phyloP scores from a whole-genome alignment of 192 early-diverging fungal genomes.

The Coemansia sp. region DNA sequence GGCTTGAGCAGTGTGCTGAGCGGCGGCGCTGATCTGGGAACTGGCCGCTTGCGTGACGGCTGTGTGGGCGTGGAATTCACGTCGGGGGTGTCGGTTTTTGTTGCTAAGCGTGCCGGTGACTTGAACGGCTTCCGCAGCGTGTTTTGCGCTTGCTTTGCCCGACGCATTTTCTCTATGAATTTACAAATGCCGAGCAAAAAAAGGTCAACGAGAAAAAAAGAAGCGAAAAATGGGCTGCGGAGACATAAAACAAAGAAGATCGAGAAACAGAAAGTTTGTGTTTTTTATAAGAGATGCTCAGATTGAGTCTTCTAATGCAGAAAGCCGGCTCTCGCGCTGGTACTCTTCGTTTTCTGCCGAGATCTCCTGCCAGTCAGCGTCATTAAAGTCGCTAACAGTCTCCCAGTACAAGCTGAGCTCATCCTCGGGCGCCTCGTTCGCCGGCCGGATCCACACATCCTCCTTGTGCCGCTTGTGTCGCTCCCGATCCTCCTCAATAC shows the following conservation, averaged over 20 bases:
- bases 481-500: constrained; percentile 60
- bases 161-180: constrained; percentile 11
- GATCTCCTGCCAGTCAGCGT: constrained; percentile 45
- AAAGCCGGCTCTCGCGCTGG: constrained; percentile 12
- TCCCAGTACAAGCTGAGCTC: constrained; percentile 54
- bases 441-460: constrained; percentile 53
- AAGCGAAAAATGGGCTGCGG: not conserved
- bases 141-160: constrained; percentile 11
- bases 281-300: too few species aligned
- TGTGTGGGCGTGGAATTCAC: constrained; percentile 3
- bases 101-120: constrained; percentile 20
- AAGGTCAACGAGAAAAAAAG: constrained; percentile 4
- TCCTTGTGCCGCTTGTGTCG: constrained; percentile 55
- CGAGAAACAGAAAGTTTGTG: too few species aligned
- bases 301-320: not conserved
- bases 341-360: constrained; percentile 35
- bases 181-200: constrained; percentile 1
- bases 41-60: not conserved
- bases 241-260: constrained; percentile 9
- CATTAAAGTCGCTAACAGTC: constrained; percentile 47
- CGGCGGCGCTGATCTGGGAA: not conserved
- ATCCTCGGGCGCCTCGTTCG: constrained; percentile 18
- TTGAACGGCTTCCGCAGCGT: constrained; percentile 43
- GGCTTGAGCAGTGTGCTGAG: not conserved
- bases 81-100: not conserved